These are phyloP conservation scores for Pseudocercospora macadamiae DNA, from an alignment of 2,329 filamentous ascomycete genomes.

Conservation along the genomic window DNA sequence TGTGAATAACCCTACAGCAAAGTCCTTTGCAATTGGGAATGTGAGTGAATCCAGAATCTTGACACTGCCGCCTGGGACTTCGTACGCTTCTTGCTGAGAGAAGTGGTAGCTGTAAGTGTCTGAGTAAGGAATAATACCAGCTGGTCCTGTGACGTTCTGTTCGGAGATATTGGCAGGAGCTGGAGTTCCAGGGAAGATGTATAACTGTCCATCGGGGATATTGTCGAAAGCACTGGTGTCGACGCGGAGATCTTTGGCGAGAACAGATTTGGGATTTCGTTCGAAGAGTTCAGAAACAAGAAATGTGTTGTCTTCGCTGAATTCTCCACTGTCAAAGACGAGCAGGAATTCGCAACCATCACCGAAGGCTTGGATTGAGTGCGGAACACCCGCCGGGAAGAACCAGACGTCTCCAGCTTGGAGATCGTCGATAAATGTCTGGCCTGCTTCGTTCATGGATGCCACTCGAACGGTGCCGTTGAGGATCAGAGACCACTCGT, in stretches of 20 bases:
- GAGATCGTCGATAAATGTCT: slow-evolving; percentile 39
- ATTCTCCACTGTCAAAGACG: slow-evolving; percentile 62
- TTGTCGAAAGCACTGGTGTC: slow-evolving; percentile 42
- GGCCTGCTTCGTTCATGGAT: slow-evolving; percentile 37
- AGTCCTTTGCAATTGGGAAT: slow-evolving; percentile 60
- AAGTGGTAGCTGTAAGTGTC: slow-evolving; percentile 48
- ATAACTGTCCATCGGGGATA: slow-evolving; percentile 44
- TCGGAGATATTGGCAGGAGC: slow-evolving; percentile 42
- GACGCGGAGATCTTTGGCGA: slow-evolving; percentile 49
- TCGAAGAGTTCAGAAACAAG: slow-evolving; percentile 50
- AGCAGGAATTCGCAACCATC: slow-evolving; percentile 62
- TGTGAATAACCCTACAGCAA: slow-evolving; percentile 61
- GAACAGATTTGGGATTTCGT: slow-evolving; percentile 40
- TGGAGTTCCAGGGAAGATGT: slow-evolving; percentile 48
- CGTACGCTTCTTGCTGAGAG: slow-evolving; percentile 52
- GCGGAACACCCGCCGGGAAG: slow-evolving; percentile 53
- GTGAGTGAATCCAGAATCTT: slow-evolving; percentile 62
- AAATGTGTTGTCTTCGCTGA: slow-evolving; percentile 64
- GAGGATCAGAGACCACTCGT: slow-evolving; percentile 38
- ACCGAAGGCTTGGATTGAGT: slow-evolving; percentile 46
- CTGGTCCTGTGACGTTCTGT: slow-evolving; percentile 50
- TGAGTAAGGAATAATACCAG: slow-evolving; percentile 28
- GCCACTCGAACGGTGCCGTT: slow-evolving; percentile 36
- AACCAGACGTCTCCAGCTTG: slow-evolving; percentile 57
- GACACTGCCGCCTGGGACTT: slow-evolving; percentile 59